A percentile compares a stretch with the other conserved stretches of the same genome.
phyloP scores from a whole-genome alignment of 805 yeast genomes.

The Metschnikowia continentalis region DNA sequence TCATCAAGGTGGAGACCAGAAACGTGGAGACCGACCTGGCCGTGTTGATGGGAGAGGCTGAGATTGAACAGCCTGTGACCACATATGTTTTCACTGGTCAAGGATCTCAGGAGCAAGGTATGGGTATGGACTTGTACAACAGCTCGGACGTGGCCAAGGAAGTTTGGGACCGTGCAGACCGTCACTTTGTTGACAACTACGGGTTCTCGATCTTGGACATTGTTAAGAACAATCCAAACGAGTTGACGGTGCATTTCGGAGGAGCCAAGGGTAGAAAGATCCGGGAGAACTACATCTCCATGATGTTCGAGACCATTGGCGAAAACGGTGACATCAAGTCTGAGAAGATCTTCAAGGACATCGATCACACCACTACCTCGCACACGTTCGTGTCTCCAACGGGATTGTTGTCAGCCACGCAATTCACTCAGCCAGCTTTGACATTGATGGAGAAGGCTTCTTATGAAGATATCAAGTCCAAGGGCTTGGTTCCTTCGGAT shows the following conservation, averaged over 20 bases:
- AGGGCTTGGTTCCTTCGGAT: conserved; percentile 91
- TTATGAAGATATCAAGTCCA: conserved; percentile 93
- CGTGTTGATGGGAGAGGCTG: conserved; percentile 93
- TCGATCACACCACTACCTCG: conserved; percentile 74
- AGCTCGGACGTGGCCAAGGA: conserved; percentile 86
- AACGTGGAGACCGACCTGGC: conserved; percentile 73
- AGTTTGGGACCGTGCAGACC: conserved; percentile 98
- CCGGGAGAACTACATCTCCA: conserved; percentile 88
- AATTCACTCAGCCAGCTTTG: conserved; percentile 98
- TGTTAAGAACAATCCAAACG: conserved; percentile 93
- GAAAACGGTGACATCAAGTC: conserved; percentile 78
- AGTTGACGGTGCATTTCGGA: conserved; percentile 93
- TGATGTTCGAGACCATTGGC: conserved; percentile 95
- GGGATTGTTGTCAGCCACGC: conserved; percentile 96
- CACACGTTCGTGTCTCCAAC: conserved; percentile 88
- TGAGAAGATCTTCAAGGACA: conserved; percentile 93
- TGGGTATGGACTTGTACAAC: conserved; percentile 99
- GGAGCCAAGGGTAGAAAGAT: conserved; percentile 96
- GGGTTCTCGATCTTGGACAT: conserved; percentile 97
- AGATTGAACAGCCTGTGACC: conserved; percentile 96
- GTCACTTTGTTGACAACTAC: conserved; percentile 85
- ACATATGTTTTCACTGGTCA: conserved; percentile 98
- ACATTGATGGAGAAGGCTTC: conserved; percentile 99
- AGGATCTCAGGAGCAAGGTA: conserved; percentile 99
- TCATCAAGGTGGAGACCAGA: conserved; percentile 84